Conservation (phyloP, 2,329 filamentous ascomycete genomes). For the Herpotrichia juniperi region DNA sequence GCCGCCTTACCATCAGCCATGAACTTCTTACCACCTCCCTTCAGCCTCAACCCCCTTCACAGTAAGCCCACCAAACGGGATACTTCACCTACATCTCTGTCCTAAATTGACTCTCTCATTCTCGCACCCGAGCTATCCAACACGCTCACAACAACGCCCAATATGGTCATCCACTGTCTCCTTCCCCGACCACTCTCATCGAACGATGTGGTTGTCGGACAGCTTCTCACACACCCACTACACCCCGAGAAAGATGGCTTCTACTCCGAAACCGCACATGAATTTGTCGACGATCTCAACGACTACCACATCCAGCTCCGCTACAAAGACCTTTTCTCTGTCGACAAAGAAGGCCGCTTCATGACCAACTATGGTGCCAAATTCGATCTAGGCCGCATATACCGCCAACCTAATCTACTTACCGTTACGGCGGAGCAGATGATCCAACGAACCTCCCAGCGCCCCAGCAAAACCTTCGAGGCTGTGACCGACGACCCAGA, state of each 20-base stretch:
- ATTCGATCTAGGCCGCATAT: constrained; percentile 45
- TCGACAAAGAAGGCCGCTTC: constrained; percentile 45
- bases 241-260: constrained; percentile 45
- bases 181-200: constrained; percentile 44
- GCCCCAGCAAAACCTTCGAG: constrained; percentile 32
- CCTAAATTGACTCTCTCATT: neutral
- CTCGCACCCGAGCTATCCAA: neutral
- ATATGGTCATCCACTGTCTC: constrained; percentile 43
- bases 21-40: constrained; percentile 5
- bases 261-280: constrained; percentile 40
- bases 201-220: constrained; percentile 41
- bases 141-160: constrained; percentile 1
- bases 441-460: constrained; percentile 42
- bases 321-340: constrained; percentile 45
- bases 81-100: neutral
- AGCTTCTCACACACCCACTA: constrained; percentile 44
- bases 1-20: constrained; percentile 11
- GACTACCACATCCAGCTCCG: constrained; percentile 48
- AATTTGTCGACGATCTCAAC: constrained; percentile 44
- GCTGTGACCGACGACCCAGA: constrained; percentile 42
- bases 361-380: constrained; percentile 46
- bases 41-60: constrained; percentile 1
- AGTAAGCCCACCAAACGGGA: neutral
- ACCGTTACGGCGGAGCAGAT: constrained; percentile 45
- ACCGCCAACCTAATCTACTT: constrained; percentile 44